Evolutionary conservation across 495 filamentous ascomycete genomes (phyloP).

Genomic region (Sporormia fimetaria): DNA sequence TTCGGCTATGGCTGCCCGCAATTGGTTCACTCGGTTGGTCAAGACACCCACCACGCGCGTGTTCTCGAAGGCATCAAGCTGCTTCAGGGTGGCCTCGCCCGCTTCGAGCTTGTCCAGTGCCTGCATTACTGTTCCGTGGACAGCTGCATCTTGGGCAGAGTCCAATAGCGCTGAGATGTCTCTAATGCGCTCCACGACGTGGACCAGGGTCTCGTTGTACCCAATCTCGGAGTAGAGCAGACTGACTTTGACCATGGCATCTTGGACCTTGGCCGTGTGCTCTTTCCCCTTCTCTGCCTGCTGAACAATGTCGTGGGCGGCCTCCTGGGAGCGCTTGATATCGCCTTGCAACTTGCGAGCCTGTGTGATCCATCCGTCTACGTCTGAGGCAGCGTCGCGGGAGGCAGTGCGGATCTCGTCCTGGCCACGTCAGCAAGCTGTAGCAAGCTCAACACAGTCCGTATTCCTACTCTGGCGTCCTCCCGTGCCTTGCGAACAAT

Average conservation of each 20-base stretch:
- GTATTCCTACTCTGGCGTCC: conserved; percentile 51
- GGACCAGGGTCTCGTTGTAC: conserved; percentile 60
- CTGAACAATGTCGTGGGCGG: conserved; percentile 63
- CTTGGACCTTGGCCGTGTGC: conserved; percentile 47
- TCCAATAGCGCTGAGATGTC: conserved; percentile 37
- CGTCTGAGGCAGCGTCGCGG: conserved; percentile 59
- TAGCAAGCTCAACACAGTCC: not conserved
- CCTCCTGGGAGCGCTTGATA: conserved; percentile 58
- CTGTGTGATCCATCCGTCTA: conserved; percentile 73
- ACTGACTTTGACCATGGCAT: conserved; percentile 55
- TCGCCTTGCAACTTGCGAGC: conserved; percentile 74
- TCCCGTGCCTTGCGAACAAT: conserved; percentile 53
- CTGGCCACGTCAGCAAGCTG: conserved; percentile 32
- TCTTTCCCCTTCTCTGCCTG: conserved; percentile 54
- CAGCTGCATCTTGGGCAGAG: conserved; percentile 28
- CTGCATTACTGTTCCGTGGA: conserved; percentile 23
- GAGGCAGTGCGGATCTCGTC: conserved; percentile 61
- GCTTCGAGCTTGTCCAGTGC: conserved; percentile 38
- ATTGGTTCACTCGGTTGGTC: conserved; percentile 19
- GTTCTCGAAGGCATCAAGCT: conserved; percentile 25
- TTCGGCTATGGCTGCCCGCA: conserved; percentile 28
- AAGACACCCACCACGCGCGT: conserved; percentile 32
- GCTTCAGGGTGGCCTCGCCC: conserved; percentile 36
- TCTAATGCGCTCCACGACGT: conserved; percentile 50
- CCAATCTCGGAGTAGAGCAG: conserved; percentile 63